Conservation (phyloP, 768 basidiomycete genomes). For the Collybiopsis confluens region DNA sequence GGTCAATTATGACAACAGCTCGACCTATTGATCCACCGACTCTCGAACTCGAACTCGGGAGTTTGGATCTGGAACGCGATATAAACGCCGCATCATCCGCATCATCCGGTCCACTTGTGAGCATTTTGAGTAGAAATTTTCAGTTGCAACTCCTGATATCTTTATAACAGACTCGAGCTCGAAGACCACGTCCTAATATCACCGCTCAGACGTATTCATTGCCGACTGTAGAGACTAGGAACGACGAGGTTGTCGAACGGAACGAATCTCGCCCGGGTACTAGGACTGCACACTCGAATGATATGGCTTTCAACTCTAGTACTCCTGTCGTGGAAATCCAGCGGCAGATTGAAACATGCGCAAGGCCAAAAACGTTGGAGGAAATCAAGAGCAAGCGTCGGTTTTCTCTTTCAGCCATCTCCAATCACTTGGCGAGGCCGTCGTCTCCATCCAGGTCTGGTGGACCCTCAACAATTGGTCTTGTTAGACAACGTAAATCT, state of each 20-base stretch:
- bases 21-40: neutral
- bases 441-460: neutral
- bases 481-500: slow-evolving; percentile 1
- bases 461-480: neutral
- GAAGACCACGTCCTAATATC: slow-evolving; percentile 15
- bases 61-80: neutral
- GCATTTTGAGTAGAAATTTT: neutral
- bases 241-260: no score
- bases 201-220: slow-evolving; percentile 15
- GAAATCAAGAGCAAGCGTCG: slow-evolving; percentile 35
- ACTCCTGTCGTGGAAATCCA: neutral
- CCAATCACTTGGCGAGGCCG: slow-evolving; percentile 7
- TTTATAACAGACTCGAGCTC: slow-evolving; percentile 8
- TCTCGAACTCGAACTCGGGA: slow-evolving; percentile 1
- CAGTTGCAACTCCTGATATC: neutral
- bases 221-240: neutral
- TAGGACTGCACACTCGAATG: neutral
- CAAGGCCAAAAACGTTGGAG: slow-evolving; percentile 16
- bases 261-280: no score
- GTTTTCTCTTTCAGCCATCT: slow-evolving; percentile 28
- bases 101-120: neutral
- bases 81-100: neutral
- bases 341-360: neutral
- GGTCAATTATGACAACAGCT: neutral
- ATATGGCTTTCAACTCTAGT: neutral